Evolutionary conservation across 495 filamentous ascomycete genomes (phyloP), one percentile per base, ranked within the genome.

Genomic region (Talaromyces nanjingensis): DNA sequence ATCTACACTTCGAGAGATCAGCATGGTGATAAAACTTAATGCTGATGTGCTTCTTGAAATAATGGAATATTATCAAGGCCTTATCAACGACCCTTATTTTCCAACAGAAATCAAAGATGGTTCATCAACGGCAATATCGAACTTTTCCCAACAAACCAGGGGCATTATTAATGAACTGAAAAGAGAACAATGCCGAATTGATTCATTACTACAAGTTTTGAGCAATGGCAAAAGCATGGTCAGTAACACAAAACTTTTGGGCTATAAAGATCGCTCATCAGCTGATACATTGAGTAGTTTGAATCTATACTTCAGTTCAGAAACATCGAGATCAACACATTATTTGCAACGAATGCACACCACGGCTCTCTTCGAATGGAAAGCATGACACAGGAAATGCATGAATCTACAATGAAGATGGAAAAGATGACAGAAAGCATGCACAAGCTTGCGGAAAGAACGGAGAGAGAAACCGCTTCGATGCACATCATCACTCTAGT

Each of bases 231-330:
- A 42, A 42, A 42, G 37, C 37, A 42, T 42, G 37, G 37, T 42
- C 0, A 42, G 14, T 42, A n/a, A 42, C 14, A 16, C 14, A 42
- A 37, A 14, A 42, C 37, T 16, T 39, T 14, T 39, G 34, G 34
- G 11, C 12, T 42, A 12, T 42, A 9, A 42, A 42, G 37, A 42
- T 14, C 37, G 11, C 9, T 16, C 14, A 42, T 42, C 11, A 42
- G 14, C 20, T 55, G 27, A 55, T 11, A 29, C 4, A 55, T 11
- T 55, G 22, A 25, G 53, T 55, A 55, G 53, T 55, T 55, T 25
- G 53, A 55, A 55, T 55, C 53, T 6, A 55, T 55, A 12, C 53
- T 55, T 14, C 53, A 55, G 53, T 55, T 55, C 16, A 55, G 53
- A 11, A 55, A 55, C 16, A 55, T 55, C 27, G 53, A 55, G 22